These are phyloP conservation scores for Mucor sp. DNA, from an alignment of 371 early-diverging fungal species.

Conservation along the genomic window DNA sequence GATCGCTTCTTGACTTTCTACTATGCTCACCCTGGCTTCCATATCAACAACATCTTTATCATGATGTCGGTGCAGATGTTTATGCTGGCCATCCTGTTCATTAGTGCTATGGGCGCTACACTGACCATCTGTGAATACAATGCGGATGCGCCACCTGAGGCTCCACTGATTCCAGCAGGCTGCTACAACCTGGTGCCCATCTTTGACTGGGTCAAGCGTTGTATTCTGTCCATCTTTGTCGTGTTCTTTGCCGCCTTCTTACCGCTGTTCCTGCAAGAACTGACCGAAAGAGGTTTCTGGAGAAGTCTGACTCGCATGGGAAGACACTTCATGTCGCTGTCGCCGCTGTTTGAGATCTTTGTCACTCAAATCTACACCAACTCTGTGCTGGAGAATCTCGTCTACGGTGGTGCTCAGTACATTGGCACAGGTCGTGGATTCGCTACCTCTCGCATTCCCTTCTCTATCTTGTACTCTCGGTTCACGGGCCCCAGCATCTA, in stretches of 20 bases:
- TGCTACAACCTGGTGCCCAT: constrained; percentile 79
- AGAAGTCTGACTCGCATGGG: constrained; percentile 76
- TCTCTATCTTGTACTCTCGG: constrained; percentile 74
- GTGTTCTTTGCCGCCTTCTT: constrained; percentile 84
- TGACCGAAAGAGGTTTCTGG: constrained; percentile 84
- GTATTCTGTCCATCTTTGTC: constrained; percentile 76
- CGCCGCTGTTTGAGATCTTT: constrained; percentile 89
- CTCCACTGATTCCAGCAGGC: constrained; percentile 52
- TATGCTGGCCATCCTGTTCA: constrained; percentile 75
- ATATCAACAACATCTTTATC: constrained; percentile 89
- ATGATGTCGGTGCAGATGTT: constrained; percentile 87
- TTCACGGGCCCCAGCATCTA: constrained; percentile 83
- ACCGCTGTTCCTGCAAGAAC: constrained; percentile 84
- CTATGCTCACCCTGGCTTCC: constrained; percentile 91
- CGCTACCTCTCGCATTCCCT: constrained; percentile 84
- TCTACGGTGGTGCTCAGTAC: constrained; percentile 88
- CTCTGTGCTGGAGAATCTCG: constrained; percentile 79
- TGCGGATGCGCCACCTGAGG: constrained; percentile 50
- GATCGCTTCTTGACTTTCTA: constrained; percentile 89
- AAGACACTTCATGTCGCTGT: constrained; percentile 82
- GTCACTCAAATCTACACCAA: constrained; percentile 89
- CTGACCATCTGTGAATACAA: constrained; percentile 58
- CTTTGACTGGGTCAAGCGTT: constrained; percentile 83
- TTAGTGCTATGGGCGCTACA: constrained; percentile 71
- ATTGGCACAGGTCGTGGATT: constrained; percentile 93